Evolutionary conservation across 1,284 basidiomycete species (phyloP), one percentile per base, ranked within the genome.

Genomic region (Heliocybe sulcata): DNA sequence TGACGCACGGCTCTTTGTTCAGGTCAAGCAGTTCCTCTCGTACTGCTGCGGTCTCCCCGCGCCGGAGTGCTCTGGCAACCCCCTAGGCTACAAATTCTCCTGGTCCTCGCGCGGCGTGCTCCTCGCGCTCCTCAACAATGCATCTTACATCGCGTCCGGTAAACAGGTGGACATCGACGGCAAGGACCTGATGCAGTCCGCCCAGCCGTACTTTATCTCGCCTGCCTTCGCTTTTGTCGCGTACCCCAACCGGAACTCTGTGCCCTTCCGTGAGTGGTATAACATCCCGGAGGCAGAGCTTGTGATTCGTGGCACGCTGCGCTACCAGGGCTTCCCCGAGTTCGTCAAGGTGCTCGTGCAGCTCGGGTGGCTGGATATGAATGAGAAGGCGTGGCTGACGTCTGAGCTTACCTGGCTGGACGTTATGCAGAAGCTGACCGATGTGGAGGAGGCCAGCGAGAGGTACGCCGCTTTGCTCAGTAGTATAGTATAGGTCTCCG

Each of bases 61-160:
- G 1, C 94, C 95, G 16, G 85, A 93, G 65, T 85, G 88, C 63
- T 85, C 93, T 14, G 85, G 87, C 67, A 99, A 98, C 77, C 95
- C 97, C 8, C 87, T 99, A 58, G 96, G 97, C 27, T 99, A 98
- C 86, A 98, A 98, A 73, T 98, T 99, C 79, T 97, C 94, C 35
- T 99, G 97, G 97, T 97, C 94, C 1, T 93, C 94, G 27, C 90
- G 94, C 50, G 97, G 96, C 57, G 94, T 97, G 50, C 85, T 99
- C 53, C 87, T 98, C 63, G 96, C 96, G 4, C 82, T 98, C 56
- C 84, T 96, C 64, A 99, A 98, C 80, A 81, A 83, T 50, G 97
- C 94, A 48, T 86, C 90, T n/a, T 94, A 86, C 72, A 77, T 90
- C 67, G 77, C 82, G 49, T 73, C 81, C 55, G 84, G 87, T 45